These are phyloP conservation scores for Beauveria sp. DNA, from an alignment of 2,329 filamentous ascomycete species.

Conservation along the genomic window DNA sequence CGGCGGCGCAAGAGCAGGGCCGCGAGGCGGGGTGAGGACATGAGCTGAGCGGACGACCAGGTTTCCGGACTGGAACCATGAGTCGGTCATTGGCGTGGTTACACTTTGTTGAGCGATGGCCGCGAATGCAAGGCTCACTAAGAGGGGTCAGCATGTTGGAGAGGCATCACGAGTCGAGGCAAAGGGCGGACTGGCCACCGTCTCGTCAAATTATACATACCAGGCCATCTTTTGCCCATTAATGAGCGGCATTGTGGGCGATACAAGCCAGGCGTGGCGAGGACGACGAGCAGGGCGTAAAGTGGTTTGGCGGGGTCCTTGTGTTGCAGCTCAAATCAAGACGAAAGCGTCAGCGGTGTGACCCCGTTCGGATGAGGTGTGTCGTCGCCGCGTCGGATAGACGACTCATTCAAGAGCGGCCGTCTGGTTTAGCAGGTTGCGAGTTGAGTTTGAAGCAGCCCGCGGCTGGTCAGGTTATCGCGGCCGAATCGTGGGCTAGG, in stretches of 20 bases:
- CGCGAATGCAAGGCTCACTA: conserved; percentile 68
- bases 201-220: conserved; percentile 37
- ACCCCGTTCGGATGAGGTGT: background rate
- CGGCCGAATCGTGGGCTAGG: background rate
- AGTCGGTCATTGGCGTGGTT: conserved; percentile 59
- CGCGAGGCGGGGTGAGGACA: conserved; percentile 59
- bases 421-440: background rate
- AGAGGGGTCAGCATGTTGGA: background rate
- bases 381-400: background rate
- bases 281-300: background rate
- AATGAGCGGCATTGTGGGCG: conserved; percentile 54
- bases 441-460: background rate
- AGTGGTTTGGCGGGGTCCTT: background rate
- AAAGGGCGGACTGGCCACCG: background rate
- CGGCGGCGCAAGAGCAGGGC: conserved; percentile 52
- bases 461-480: background rate
- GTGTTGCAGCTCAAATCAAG: conserved; percentile 1
- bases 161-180: background rate
- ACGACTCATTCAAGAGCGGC: background rate
- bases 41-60: conserved; percentile 60
- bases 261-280: background rate
- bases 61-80: conserved; percentile 64
- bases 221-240: conserved; percentile 68
- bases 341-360: background rate
- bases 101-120: conserved; percentile 69